phyloP scores from a whole-genome alignment of 108 stramenopile genomes.

The Cyclotella sp. region DNA sequence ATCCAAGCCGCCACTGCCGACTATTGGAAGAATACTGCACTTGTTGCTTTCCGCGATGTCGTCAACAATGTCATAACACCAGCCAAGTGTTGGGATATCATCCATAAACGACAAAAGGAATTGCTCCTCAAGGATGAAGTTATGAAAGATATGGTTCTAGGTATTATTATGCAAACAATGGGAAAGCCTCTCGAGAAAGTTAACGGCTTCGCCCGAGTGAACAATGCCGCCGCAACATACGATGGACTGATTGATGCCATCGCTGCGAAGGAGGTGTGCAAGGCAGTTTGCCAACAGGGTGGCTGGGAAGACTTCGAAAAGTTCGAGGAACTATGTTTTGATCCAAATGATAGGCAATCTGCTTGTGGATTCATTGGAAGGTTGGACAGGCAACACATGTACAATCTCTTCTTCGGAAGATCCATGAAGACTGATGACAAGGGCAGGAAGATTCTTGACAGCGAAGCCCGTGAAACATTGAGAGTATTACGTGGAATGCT shows the following conservation, averaged over 20 bases:
- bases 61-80: slow-evolving; percentile 53
- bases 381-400: slow-evolving; percentile 73
- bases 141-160: slow-evolving; percentile 62
- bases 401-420: slow-evolving; percentile 73
- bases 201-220: slow-evolving; percentile 75
- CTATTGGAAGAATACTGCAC: slow-evolving; percentile 71
- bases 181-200: slow-evolving; percentile 76
- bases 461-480: slow-evolving; percentile 60
- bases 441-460: slow-evolving; percentile 59
- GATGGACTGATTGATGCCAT: slow-evolving; percentile 73
- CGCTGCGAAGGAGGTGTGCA: slow-evolving; percentile 72
- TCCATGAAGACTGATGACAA: slow-evolving; percentile 62
- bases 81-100: slow-evolving; percentile 73
- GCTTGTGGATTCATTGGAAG: slow-evolving; percentile 73
- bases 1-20: slow-evolving; percentile 68
- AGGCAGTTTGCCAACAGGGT: slow-evolving; percentile 64
- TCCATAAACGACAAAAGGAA: slow-evolving; percentile 70
- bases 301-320: slow-evolving; percentile 77
- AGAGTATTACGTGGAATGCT: slow-evolving; percentile 70
- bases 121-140: slow-evolving; percentile 65
- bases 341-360: slow-evolving; percentile 70
- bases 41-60: slow-evolving; percentile 63
- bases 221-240: slow-evolving; percentile 81
- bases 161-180: slow-evolving; percentile 80
- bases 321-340: slow-evolving; percentile 75